These are phyloP conservation scores for Chaetomium olivaceum DNA, from an alignment of 2,329 filamentous ascomycete species.

Conservation along the genomic window DNA sequence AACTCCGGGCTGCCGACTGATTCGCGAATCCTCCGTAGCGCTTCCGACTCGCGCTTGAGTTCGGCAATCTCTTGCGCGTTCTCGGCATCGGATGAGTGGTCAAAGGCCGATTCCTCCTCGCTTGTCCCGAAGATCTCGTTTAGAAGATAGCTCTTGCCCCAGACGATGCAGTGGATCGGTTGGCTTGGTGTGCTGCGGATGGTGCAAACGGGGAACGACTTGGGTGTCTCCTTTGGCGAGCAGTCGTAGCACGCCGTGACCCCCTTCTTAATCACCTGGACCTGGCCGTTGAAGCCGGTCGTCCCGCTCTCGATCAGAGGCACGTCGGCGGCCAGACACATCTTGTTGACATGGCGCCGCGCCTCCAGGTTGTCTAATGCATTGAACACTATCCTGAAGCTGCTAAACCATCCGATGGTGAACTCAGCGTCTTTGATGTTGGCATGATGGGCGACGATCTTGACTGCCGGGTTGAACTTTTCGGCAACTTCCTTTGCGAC, in stretches of 20 bases:
- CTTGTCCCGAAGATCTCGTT: constrained; percentile 92
- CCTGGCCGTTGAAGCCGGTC: constrained; percentile 95
- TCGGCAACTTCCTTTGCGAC: constrained; percentile 90
- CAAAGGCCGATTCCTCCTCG: constrained; percentile 80
- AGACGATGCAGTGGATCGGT: constrained; percentile 97
- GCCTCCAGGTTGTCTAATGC: constrained; percentile 95
- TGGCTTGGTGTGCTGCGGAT: constrained; percentile 95
- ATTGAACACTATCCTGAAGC: constrained; percentile 89
- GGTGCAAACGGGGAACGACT: constrained; percentile 93
- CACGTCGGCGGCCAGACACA: constrained; percentile 90
- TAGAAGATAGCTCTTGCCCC: constrained; percentile 95
- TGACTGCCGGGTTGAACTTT: constrained; percentile 85
- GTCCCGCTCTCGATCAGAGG: constrained; percentile 95
- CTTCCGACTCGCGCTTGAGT: constrained; percentile 78
- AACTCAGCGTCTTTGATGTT: constrained; percentile 93
- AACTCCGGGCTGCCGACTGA: constrained; percentile 80
- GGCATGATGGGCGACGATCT: constrained; percentile 84
- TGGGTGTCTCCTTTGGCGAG: constrained; percentile 83
- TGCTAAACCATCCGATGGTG: constrained; percentile 82
- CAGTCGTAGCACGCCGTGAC: constrained; percentile 96
- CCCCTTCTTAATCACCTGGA: constrained; percentile 93
- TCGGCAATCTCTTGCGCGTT: constrained; percentile 88
- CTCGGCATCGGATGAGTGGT: constrained; percentile 76
- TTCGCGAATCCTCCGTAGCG: constrained; percentile 77
- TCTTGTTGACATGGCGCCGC: constrained; percentile 90